Evolutionary conservation across 129 eudicot species (phyloP).

Genomic region (Glebionis coronaria): DNA sequence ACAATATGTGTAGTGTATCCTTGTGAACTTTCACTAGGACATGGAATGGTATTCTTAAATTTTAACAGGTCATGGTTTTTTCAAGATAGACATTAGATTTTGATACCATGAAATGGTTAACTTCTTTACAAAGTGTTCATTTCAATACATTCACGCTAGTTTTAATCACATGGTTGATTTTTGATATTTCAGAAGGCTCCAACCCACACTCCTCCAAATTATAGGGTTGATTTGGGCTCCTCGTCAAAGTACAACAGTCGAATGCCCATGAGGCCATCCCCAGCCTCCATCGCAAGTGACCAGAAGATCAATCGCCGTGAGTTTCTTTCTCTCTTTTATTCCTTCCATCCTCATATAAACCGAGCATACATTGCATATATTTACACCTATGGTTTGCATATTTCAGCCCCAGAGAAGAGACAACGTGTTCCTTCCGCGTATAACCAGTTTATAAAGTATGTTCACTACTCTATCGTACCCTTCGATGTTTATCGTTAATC

Average conservation of each 20-base stretch:
- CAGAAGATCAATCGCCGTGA: conserved; percentile 65
- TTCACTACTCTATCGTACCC: background rate
- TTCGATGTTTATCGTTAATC: background rate
- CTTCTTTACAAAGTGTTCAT: background rate
- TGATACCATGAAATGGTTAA: background rate
- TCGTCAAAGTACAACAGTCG: conserved; percentile 46
- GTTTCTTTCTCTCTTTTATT: background rate
- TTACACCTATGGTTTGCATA: background rate
- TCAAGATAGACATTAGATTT: too few species aligned
- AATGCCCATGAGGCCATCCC: conserved; percentile 43
- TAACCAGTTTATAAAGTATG: conserved; percentile 82
- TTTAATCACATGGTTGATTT: background rate
- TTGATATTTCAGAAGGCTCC: conserved; percentile 42
- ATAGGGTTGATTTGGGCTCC: conserved; percentile 67
- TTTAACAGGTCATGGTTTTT: too few species aligned
- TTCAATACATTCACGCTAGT: background rate
- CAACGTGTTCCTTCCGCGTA: conserved; percentile 99
- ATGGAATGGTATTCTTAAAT: too few species aligned
- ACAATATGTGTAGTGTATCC: too few species aligned
- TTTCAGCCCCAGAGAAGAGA: conserved; percentile 91
- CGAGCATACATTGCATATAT: background rate
- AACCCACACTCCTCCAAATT: conserved; percentile 43
- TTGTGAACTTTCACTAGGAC: too few species aligned
- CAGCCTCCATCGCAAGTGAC: conserved; percentile 35
- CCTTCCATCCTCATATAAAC: background rate